Percentiles rank a stretch among this genome's conserved stretches.
Evolutionary conservation across 2,329 filamentous ascomycete species (phyloP).

Genomic region (Trichoderma sp.): DNA sequence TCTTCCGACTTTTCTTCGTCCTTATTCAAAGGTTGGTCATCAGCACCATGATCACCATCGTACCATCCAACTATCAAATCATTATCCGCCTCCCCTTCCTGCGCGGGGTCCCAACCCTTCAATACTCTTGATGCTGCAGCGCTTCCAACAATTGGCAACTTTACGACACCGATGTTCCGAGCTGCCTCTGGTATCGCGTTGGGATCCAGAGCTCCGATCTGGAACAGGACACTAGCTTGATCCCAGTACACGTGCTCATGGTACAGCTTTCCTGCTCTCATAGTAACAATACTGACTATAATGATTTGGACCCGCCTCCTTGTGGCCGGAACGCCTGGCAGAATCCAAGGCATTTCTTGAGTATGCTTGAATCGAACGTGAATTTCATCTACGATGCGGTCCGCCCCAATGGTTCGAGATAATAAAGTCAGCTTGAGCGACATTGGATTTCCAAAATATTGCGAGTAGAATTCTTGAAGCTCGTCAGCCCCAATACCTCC

Average conservation of each 20-base stretch:
- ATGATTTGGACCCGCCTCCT: slow-evolving; percentile 50
- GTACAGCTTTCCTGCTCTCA: slow-evolving; percentile 57
- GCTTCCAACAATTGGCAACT: slow-evolving; percentile 40
- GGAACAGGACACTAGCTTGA: slow-evolving; percentile 56
- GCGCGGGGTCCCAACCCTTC: slow-evolving; percentile 32
- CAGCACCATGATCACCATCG: slow-evolving; percentile 19
- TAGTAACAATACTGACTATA: slow-evolving; percentile 56
- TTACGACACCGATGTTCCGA: slow-evolving; percentile 34
- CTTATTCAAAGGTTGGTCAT: neutral
- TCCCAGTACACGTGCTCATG: slow-evolving; percentile 66
- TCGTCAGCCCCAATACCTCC: slow-evolving; percentile 60
- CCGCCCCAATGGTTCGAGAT: slow-evolving; percentile 61
- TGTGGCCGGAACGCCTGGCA: slow-evolving; percentile 58
- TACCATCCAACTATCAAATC: slow-evolving; percentile 38
- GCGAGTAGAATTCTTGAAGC: slow-evolving; percentile 60
- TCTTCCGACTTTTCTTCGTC: neutral
- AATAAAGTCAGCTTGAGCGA: slow-evolving; percentile 59
- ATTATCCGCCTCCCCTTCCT: slow-evolving; percentile 44
- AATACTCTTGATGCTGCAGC: slow-evolving; percentile 39
- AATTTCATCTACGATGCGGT: slow-evolving; percentile 63
- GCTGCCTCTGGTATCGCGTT: slow-evolving; percentile 35
- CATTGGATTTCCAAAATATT: slow-evolving; percentile 62
- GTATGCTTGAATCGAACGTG: slow-evolving; percentile 58
- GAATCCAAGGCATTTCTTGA: slow-evolving; percentile 56
- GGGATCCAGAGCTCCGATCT: slow-evolving; percentile 54